Evolutionary conservation across 257 asterid genomes (phyloP).

Genomic region (Misopates orontium): DNA sequence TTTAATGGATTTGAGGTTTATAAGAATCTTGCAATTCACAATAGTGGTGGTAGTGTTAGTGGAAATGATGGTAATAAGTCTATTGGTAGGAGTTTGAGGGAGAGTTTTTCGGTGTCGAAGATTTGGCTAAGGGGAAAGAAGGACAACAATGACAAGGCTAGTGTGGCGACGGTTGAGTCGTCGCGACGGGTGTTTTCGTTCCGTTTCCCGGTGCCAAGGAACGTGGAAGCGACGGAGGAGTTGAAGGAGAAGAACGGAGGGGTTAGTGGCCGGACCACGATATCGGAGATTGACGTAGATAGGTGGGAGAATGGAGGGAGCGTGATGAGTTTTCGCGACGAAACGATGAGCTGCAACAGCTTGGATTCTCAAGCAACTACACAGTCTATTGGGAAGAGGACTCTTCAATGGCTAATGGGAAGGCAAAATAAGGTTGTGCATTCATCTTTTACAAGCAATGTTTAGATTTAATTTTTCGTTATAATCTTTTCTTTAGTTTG

Average conservation of each 20-base stretch:
- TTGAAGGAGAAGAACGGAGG: constrained; percentile 29
- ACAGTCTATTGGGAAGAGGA: constrained; percentile 59
- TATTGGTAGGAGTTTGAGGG: constrained; percentile 50
- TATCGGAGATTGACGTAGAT: constrained; percentile 41
- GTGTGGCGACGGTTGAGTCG: constrained; percentile 27
- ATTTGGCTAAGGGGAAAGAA: constrained; percentile 55
- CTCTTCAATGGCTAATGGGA: constrained; percentile 63
- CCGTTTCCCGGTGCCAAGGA: constrained; percentile 37
- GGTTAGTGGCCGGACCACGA: constrained; percentile 31
- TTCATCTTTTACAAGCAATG: constrained; percentile 42
- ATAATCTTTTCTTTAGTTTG: constrained; percentile 10
- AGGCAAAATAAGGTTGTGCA: constrained; percentile 59
- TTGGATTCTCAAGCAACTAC: constrained; percentile 45
- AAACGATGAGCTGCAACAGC: constrained; percentile 41
- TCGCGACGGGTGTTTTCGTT: constrained; percentile 52
- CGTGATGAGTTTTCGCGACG: constrained; percentile 37
- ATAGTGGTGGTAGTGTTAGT: constrained; percentile 3
- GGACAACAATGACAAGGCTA: constrained; percentile 26
- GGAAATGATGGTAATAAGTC: constrained; percentile 26
- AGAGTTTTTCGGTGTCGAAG: constrained; percentile 59
- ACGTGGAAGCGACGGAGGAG: constrained; percentile 16
- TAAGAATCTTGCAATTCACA: constrained; percentile 20
- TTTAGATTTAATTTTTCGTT: constrained; percentile 29
- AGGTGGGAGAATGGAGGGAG: constrained; percentile 41
- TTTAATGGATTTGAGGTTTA: constrained; percentile 63